Evolutionary conservation across 495 filamentous ascomycete genomes (phyloP).

Genomic region (Penicillium cosmopolitanum): DNA sequence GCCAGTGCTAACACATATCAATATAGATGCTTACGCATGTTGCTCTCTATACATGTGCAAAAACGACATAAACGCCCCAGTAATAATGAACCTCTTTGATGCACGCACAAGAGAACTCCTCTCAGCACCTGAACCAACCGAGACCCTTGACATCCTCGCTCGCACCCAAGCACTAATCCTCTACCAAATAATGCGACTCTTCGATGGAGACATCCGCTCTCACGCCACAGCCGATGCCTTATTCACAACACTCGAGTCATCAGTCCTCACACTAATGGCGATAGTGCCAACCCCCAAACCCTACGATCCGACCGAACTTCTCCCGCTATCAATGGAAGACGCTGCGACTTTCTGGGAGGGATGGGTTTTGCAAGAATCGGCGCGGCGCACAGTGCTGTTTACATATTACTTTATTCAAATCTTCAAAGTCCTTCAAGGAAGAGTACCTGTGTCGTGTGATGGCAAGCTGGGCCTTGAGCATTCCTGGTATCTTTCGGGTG

Average conservation of each 20-base stretch:
- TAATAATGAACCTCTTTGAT: constrained; percentile 49
- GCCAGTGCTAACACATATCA: background rate
- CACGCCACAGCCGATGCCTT: constrained; percentile 48
- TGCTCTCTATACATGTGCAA: constrained; percentile 55
- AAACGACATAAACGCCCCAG: constrained; percentile 43
- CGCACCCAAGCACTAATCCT: constrained; percentile 40
- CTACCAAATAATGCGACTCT: constrained; percentile 55
- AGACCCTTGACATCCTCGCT: constrained; percentile 31
- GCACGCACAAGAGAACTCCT: constrained; percentile 41
- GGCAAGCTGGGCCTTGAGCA: constrained; percentile 37
- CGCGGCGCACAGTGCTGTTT: constrained; percentile 48
- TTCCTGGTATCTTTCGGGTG: constrained; percentile 48
- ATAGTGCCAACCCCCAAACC: constrained; percentile 27
- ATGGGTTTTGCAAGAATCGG: constrained; percentile 53
- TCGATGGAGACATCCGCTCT: constrained; percentile 58
- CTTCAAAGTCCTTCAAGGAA: constrained; percentile 39
- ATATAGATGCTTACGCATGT: constrained; percentile 49
- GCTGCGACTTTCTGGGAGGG: constrained; percentile 44
- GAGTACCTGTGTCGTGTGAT: constrained; percentile 34
- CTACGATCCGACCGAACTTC: constrained; percentile 6
- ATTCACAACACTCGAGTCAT: constrained; percentile 43
- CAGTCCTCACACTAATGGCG: constrained; percentile 22
- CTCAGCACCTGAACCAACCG: constrained; percentile 33
- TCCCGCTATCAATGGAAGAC: constrained; percentile 24
- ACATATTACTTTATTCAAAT: constrained; percentile 43